Percentiles rank a stretch among this genome's conserved stretches.
Evolutionary conservation across 495 filamentous ascomycete species (phyloP).

Genomic region (Hypomontagnella monticulosa): DNA sequence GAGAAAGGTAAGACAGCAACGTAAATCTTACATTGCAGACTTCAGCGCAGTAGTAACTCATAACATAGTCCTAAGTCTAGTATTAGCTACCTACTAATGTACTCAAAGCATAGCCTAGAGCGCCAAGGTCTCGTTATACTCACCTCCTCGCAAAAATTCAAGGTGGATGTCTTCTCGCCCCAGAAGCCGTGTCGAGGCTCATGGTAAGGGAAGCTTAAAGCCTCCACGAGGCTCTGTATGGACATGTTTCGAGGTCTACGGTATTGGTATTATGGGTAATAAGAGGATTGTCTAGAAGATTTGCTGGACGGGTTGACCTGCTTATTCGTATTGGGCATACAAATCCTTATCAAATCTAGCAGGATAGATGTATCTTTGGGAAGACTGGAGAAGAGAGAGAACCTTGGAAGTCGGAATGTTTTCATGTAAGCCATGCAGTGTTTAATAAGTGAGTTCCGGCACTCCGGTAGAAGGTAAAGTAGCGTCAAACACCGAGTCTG

Average conservation of each 20-base stretch:
- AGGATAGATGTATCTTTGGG: background rate
- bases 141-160: conserved; percentile 97
- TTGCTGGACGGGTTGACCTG: background rate
- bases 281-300: conserved; percentile 3
- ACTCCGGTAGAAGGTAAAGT: conserved; percentile 18
- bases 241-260: conserved; percentile 29
- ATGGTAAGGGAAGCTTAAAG: conserved; percentile 71
- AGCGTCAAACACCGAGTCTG: background rate
- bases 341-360: background rate
- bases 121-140: conserved; percentile 6
- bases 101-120: too few species aligned
- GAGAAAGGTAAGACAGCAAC: background rate
- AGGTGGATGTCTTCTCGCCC: conserved; percentile 85
- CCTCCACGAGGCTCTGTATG: conserved; percentile 43
- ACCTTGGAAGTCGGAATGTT: background rate
- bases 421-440: conserved; percentile 17
- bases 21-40: conserved; percentile 51
- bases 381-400: background rate
- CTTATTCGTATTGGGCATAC: background rate
- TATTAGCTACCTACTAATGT: too few species aligned
- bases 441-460: conserved; percentile 28
- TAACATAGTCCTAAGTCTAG: conserved; percentile 54
- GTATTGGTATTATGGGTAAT: too few species aligned
- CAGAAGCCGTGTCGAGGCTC: conserved; percentile 76
- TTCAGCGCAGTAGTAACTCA: conserved; percentile 60